Evolutionary conservation across 2,329 filamentous ascomycete genomes (phyloP).

Genomic region (Venturia effusa): DNA sequence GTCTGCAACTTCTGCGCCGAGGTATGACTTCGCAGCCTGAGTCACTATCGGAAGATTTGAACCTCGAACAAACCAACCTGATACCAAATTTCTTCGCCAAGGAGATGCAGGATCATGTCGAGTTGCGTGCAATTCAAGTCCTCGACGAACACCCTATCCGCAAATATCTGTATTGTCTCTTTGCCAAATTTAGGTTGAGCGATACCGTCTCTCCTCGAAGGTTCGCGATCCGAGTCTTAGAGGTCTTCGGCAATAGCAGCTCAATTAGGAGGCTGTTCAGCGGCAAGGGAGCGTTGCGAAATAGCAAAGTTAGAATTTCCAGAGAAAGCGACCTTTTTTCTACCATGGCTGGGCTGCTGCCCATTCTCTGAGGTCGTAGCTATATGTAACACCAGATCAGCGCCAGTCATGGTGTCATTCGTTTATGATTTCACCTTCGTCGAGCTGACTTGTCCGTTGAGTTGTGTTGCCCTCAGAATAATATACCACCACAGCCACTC

Average conservation of each 20-base stretch:
- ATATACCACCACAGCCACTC: neutral
- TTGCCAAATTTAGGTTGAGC: conserved; percentile 11
- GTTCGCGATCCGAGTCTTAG: conserved; percentile 35
- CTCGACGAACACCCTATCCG: conserved; percentile 13
- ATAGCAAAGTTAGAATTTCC: conserved; percentile 35
- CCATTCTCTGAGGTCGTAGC: conserved; percentile 35
- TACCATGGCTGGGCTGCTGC: conserved; percentile 34
- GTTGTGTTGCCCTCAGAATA: conserved; percentile 22
- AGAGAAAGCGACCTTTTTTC: conserved; percentile 32
- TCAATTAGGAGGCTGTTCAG: conserved; percentile 30
- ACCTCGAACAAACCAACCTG: too few relatives aligned
- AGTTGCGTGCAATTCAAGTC: conserved; percentile 14
- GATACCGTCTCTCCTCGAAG: conserved; percentile 7
- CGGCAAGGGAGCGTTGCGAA: conserved; percentile 33
- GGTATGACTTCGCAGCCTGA: too few relatives aligned
- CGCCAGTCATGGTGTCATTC: neutral
- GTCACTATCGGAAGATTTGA: too few relatives aligned
- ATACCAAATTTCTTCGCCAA: conserved; percentile 14
- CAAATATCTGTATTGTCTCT: conserved; percentile 24
- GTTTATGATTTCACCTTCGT: conserved; percentile 13
- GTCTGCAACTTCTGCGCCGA: too few relatives aligned
- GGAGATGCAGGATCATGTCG: conserved; percentile 23
- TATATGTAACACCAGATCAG: conserved; percentile 19
- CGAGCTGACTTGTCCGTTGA: conserved; percentile 29
- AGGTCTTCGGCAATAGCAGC: conserved; percentile 36